Evolutionary conservation across 1,284 basidiomycete species (phyloP).

Genomic region (Ganoderma meredithae): DNA sequence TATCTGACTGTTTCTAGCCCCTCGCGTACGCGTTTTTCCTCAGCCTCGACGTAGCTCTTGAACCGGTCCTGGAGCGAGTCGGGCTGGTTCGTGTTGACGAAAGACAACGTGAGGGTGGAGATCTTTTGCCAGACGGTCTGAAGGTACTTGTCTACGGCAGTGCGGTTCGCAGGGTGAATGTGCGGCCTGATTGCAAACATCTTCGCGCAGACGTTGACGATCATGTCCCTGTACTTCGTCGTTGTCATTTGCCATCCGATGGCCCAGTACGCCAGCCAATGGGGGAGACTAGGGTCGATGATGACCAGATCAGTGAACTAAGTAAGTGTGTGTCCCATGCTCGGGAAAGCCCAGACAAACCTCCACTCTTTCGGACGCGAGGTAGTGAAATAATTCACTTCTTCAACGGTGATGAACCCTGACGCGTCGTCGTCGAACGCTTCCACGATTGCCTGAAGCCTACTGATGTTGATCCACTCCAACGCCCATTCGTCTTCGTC

Average conservation of each 20-base stretch:
- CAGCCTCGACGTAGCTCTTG: conserved; percentile 32
- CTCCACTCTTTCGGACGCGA: conserved; percentile 27
- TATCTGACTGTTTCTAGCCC: conserved; percentile 35
- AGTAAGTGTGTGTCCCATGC: too few relatives aligned
- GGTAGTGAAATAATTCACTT: conserved; percentile 35
- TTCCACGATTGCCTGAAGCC: conserved; percentile 53
- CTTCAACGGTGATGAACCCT: conserved; percentile 42
- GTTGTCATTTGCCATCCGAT: conserved; percentile 34
- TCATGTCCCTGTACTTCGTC: conserved; percentile 33
- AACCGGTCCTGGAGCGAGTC: conserved; percentile 28
- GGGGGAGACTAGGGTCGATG: conserved; percentile 20
- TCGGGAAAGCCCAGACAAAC: conserved; percentile 3
- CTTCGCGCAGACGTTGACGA: conserved; percentile 30
- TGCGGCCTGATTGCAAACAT: conserved; percentile 33
- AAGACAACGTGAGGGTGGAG: conserved; percentile 15
- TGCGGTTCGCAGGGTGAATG: conserved; percentile 32
- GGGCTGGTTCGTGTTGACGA: conserved; percentile 16
- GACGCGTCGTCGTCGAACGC: conserved; percentile 54
- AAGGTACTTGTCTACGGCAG: conserved; percentile 29
- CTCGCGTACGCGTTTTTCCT: conserved; percentile 36
- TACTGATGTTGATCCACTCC: conserved; percentile 48
- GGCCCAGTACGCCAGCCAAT: conserved; percentile 33
- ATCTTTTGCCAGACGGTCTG: conserved; percentile 18
- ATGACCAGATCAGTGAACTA: not conserved
- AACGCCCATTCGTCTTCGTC: conserved; percentile 49